phyloP scores from a whole-genome alignment of 305 asterid genomes.

The Lippia alba region DNA sequence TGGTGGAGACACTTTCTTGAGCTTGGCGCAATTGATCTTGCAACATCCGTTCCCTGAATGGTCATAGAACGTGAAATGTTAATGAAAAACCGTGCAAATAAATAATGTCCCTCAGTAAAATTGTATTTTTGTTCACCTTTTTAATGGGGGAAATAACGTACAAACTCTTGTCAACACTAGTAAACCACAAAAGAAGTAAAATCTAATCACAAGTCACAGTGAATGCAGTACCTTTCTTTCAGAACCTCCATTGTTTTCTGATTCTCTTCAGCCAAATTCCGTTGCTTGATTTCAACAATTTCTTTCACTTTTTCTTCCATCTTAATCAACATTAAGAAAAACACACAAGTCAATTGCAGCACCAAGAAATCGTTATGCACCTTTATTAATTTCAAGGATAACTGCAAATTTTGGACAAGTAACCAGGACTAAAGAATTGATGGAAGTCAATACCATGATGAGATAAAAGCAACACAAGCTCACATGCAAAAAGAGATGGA shows the following conservation, averaged over 20 bases:
- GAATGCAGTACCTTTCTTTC: constrained; percentile 77
- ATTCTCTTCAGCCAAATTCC: constrained; percentile 98
- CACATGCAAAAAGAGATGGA: constrained; percentile 18
- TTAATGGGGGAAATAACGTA: constrained; percentile 1
- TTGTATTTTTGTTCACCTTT: constrained; percentile 9
- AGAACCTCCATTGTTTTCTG: constrained; percentile 94
- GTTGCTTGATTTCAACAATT: constrained; percentile 97
- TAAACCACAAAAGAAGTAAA: constrained; percentile 29
- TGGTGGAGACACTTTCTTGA: constrained; percentile 94
- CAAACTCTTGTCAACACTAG: constrained; percentile 13
- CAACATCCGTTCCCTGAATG: constrained; percentile 79
- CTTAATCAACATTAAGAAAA: constrained; percentile 45
- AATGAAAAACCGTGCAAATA: constrained; percentile 33
- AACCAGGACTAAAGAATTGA: constrained; percentile 14
- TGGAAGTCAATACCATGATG: not conserved
- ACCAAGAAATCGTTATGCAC: constrained; percentile 14
- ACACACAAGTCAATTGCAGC: constrained; percentile 30
- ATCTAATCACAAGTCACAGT: constrained; percentile 28
- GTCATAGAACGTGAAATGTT: constrained; percentile 29
- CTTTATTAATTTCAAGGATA: constrained; percentile 5
- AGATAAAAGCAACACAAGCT: constrained; percentile 20
- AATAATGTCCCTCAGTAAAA: constrained; percentile 17
- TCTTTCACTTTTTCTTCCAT: constrained; percentile 99
- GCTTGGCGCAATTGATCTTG: constrained; percentile 99
- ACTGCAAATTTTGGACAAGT: constrained; percentile 8